phyloP scores from a whole-genome alignment of 441 rosid genomes.

The Geranium incanum region DNA sequence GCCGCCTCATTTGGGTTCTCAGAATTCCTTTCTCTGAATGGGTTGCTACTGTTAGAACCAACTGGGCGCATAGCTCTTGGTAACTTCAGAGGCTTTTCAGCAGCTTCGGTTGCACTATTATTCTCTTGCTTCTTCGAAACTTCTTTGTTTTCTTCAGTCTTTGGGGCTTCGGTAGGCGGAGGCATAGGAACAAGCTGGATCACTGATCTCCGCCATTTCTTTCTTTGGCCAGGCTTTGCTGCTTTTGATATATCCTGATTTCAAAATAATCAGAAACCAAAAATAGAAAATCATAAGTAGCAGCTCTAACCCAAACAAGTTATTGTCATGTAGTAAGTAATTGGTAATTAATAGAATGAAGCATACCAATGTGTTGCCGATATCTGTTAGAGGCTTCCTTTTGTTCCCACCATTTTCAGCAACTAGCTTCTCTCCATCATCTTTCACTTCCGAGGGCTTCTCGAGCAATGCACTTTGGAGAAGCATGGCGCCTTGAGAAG shows the following conservation, averaged over 20 bases:
- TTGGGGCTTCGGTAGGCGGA: slow-evolving; percentile 22
- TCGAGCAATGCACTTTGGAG: slow-evolving; percentile 66
- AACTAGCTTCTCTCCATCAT: slow-evolving; percentile 13
- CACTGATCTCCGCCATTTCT: slow-evolving; percentile 63
- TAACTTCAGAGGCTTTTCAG: slow-evolving; percentile 45
- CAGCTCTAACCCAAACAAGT: neutral
- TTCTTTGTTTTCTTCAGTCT: neutral
- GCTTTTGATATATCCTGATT: slow-evolving; percentile 62
- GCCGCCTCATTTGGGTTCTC: slow-evolving; percentile 41
- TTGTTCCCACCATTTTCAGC: slow-evolving; percentile 33
- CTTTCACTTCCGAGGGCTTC: slow-evolving; percentile 19
- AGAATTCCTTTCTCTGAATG: slow-evolving; percentile 77
- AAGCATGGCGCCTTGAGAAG: slow-evolving; percentile 69
- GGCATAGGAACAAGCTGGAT: slow-evolving; percentile 71
- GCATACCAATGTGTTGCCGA: slow-evolving; percentile 73
- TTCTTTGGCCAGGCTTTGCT: slow-evolving; percentile 59
- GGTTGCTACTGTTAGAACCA: slow-evolving; percentile 47
- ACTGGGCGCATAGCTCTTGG: slow-evolving; percentile 75
- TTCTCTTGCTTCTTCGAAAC: slow-evolving; percentile 25
- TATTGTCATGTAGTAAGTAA: neutral
- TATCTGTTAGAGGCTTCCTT: slow-evolving; percentile 77
- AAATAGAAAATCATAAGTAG: neutral
- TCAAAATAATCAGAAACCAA: neutral
- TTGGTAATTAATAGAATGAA: neutral
- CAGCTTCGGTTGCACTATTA: slow-evolving; percentile 28